phyloP scores from a whole-genome alignment of 371 early-diverging fungal species.

The Rhizopus stolonifer region DNA sequence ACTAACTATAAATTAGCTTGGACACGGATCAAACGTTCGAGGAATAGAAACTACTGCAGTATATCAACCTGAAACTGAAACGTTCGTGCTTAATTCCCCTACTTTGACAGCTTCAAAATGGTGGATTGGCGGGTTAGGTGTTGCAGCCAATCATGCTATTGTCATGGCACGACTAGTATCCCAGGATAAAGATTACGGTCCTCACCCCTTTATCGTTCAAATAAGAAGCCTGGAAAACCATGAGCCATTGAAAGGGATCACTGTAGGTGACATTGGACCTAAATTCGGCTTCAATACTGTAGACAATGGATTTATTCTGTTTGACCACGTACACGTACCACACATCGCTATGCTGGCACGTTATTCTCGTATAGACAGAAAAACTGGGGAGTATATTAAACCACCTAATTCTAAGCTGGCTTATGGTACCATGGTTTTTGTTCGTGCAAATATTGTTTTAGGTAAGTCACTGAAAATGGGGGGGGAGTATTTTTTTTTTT shows the following conservation, averaged over 20 bases:
- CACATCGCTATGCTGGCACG: slow-evolving; percentile 72
- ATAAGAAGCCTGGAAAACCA: slow-evolving; percentile 69
- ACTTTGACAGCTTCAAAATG: slow-evolving; percentile 75
- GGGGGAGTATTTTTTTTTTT: not conserved
- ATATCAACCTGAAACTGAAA: slow-evolving; percentile 65
- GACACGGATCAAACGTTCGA: slow-evolving; percentile 79
- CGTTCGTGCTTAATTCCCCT: slow-evolving; percentile 79
- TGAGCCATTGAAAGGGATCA: slow-evolving; percentile 63
- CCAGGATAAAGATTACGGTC: slow-evolving; percentile 69
- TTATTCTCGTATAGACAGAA: slow-evolving; percentile 63
- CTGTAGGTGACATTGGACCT: slow-evolving; percentile 80
- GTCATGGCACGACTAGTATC: slow-evolving; percentile 79
- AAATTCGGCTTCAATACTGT: slow-evolving; percentile 79
- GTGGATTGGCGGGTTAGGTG: slow-evolving; percentile 91
- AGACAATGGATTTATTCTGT: slow-evolving; percentile 85
- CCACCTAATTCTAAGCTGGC: slow-evolving; percentile 78
- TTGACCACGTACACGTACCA: slow-evolving; percentile 71
- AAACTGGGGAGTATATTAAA: slow-evolving; percentile 68
- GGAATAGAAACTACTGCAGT: slow-evolving; percentile 89
- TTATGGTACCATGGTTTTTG: slow-evolving; percentile 82
- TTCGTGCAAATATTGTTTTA: slow-evolving; percentile 64
- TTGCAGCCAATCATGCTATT: slow-evolving; percentile 76
- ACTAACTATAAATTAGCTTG: slow-evolving; percentile 37
- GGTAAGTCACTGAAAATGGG: slow-evolving; percentile 22
- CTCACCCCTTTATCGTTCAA: slow-evolving; percentile 76